These are phyloP conservation scores for Candida krabiensis DNA, from an alignment of 805 yeast species.

Conservation along the genomic window DNA sequence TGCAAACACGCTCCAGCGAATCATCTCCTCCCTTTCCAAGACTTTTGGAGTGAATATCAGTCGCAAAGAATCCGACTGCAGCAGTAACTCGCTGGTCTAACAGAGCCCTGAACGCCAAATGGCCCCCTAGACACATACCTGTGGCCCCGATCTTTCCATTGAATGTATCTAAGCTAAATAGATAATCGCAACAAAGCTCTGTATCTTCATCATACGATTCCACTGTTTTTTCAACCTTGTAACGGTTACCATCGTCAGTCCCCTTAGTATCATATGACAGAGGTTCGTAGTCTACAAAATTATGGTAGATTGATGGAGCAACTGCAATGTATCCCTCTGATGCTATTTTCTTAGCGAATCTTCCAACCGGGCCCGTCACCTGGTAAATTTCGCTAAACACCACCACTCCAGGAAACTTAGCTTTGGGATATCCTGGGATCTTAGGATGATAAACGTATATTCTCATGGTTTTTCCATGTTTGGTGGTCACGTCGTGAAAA, in stretches of 20 bases:
- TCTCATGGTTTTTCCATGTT: conserved; percentile 66
- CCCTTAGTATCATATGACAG: conserved; percentile 71
- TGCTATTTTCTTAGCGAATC: conserved; percentile 77
- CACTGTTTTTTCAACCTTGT: conserved; percentile 65
- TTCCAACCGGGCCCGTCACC: conserved; percentile 76
- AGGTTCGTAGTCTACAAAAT: conserved; percentile 61
- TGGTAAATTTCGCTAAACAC: conserved; percentile 82
- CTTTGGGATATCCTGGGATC: conserved; percentile 71
- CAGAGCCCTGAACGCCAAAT: conserved; percentile 69
- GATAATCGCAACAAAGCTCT: conserved; percentile 60
- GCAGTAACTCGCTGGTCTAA: conserved; percentile 65
- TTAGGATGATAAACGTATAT: conserved; percentile 66
- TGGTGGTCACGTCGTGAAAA: conserved; percentile 62
- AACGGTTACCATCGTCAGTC: conserved; percentile 70
- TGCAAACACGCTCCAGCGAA: conserved; percentile 52
- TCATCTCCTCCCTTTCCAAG: conserved; percentile 72
- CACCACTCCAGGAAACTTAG: conserved; percentile 77
- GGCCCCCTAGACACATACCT: conserved; percentile 89
- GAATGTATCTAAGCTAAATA: conserved; percentile 57
- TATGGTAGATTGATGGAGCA: conserved; percentile 80
- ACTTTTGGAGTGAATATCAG: conserved; percentile 71
- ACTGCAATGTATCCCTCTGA: conserved; percentile 77
- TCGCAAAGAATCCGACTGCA: conserved; percentile 74
- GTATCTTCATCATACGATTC: conserved; percentile 77
- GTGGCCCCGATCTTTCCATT: conserved; percentile 77